phyloP scores from a whole-genome alignment of 257 asterid species.

The Pogostemon cablin region DNA sequence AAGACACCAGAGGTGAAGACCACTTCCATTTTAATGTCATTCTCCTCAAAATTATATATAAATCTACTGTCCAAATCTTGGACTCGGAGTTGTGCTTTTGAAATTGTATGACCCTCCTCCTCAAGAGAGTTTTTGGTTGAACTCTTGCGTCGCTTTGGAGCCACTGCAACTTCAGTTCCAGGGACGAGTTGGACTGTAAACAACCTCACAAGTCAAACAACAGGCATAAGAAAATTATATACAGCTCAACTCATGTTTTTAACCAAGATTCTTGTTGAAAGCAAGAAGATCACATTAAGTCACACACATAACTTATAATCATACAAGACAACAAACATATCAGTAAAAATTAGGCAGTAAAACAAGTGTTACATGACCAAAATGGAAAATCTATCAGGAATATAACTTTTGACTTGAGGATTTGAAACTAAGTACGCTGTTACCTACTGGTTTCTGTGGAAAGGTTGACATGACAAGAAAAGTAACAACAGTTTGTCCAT shows the following conservation, averaged over 20 bases:
- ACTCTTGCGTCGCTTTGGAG: constrained; percentile 87
- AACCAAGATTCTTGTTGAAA: constrained; percentile 25
- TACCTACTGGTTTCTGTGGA: constrained; percentile 94
- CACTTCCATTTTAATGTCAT: constrained; percentile 62
- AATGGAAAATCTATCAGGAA: constrained; percentile 11
- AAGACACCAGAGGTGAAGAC: constrained; percentile 70
- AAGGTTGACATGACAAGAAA: constrained; percentile 78
- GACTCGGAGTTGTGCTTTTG: constrained; percentile 74
- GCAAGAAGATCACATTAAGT: constrained; percentile 18
- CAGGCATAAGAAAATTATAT: constrained; percentile 2
- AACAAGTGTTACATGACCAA: constrained; percentile 5
- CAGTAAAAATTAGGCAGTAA: not conserved
- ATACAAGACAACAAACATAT: constrained; percentile 14
- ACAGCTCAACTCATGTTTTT: constrained; percentile 2
- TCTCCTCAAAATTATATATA: constrained; percentile 49
- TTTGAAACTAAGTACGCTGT: constrained; percentile 35
- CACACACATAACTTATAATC: not conserved
- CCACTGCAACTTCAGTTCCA: constrained; percentile 94
- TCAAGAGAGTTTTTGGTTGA: constrained; percentile 46
- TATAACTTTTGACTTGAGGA: not conserved
- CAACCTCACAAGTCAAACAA: constrained; percentile 43
- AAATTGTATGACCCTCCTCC: constrained; percentile 36
- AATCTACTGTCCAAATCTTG: constrained; percentile 65
- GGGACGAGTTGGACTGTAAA: constrained; percentile 92
- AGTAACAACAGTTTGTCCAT: constrained; percentile 70